Conservation (phyloP, 208 protist genomes). For the Leishmania arabica region DNA sequence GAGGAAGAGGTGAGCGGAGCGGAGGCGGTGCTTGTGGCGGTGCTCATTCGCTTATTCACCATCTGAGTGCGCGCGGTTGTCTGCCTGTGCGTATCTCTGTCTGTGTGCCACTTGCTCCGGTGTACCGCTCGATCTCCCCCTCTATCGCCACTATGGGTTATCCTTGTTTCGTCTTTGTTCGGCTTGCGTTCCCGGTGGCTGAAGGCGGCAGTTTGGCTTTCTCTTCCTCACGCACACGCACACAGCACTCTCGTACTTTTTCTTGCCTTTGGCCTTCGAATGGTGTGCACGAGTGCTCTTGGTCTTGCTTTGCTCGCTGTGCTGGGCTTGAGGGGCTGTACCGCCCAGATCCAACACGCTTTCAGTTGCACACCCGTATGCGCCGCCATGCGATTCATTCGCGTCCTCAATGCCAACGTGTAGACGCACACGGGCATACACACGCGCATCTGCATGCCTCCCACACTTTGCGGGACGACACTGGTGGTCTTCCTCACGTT, state of each 20-base stretch:
- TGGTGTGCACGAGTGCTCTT: no score
- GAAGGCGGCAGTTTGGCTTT: no score
- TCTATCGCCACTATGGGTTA: no score
- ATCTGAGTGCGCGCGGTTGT: background rate
- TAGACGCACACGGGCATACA: background rate
- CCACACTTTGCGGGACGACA: background rate
- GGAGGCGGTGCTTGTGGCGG: background rate
- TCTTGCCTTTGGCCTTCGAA: no score
- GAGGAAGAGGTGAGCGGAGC: background rate
- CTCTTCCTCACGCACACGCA: no score
- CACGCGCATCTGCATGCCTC: background rate
- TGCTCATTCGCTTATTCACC: background rate
- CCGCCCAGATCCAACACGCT: background rate
- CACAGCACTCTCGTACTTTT: no score
- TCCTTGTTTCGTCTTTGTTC: no score
- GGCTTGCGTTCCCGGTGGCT: no score
- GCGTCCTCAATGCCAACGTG: background rate
- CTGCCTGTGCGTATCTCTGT: conserved; percentile 9
- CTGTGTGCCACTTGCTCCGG: background rate
- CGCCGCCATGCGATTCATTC: background rate
- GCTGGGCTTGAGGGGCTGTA: no score
- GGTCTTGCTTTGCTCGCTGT: no score
- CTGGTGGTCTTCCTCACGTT: background rate
- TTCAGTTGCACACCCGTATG: background rate
- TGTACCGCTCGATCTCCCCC: background rate